Conservation (phyloP, 2,329 filamentous ascomycete genomes). For the Biscogniauxia sp. region DNA sequence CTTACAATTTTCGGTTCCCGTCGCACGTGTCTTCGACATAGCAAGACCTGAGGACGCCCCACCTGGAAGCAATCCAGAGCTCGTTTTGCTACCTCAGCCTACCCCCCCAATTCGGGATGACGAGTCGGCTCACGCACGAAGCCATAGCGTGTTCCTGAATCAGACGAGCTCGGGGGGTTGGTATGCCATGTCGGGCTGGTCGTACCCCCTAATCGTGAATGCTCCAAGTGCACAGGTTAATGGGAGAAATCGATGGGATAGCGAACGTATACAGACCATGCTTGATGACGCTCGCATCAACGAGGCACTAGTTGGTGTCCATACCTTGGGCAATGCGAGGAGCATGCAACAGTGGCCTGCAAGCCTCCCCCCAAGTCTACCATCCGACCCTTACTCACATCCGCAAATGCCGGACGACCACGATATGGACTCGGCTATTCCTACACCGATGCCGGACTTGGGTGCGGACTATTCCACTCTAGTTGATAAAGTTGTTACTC, state of each 20-base stretch:
- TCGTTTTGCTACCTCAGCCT: constrained; percentile 86
- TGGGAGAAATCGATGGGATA: constrained; percentile 48
- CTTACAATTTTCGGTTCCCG: constrained; percentile 70
- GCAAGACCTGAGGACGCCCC: constrained; percentile 68
- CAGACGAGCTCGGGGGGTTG: constrained; percentile 82
- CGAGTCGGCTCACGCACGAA: constrained; percentile 50
- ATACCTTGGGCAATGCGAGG: constrained; percentile 53
- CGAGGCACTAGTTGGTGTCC: constrained; percentile 68
- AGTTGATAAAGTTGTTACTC: constrained; percentile 47
- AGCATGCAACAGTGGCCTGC: constrained; percentile 36
- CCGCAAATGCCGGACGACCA: constrained; percentile 14
- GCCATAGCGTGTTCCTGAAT: constrained; percentile 77
- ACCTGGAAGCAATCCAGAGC: constrained; percentile 64
- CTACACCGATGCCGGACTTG: constrained; percentile 25
- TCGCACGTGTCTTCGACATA: constrained; percentile 86
- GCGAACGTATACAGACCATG: constrained; percentile 34
- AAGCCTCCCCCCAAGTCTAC: constrained; percentile 36
- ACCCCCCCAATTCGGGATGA: constrained; percentile 57
- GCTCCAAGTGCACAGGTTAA: constrained; percentile 49
- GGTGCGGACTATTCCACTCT: constrained; percentile 41
- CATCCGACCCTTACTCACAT: constrained; percentile 21
- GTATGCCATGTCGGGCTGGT: constrained; percentile 87
- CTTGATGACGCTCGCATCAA: constrained; percentile 49
- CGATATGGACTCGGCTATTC: constrained; percentile 36
- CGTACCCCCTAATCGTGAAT: constrained; percentile 82